phyloP scores from a whole-genome alignment of 352 stramenopile species.

The Globisporangium ultimum region DNA sequence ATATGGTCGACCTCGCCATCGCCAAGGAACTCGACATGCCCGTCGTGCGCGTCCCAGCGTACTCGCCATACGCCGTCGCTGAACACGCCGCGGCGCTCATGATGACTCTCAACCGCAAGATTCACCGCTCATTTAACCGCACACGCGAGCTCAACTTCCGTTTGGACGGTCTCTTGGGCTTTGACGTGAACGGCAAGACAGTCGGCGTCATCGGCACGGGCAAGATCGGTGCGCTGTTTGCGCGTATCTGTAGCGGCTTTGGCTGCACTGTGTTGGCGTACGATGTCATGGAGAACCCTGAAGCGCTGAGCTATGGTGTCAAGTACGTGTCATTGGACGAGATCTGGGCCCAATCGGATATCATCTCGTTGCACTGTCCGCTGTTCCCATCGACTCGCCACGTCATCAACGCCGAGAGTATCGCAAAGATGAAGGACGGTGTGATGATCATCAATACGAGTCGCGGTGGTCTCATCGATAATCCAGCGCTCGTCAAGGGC shows the following conservation, averaged over 20 bases:
- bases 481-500: slow-evolving; percentile 67
- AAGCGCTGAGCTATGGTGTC: slow-evolving; percentile 37
- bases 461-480: slow-evolving; percentile 86
- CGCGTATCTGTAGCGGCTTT: slow-evolving; percentile 34
- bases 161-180: slow-evolving; percentile 51
- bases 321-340: slow-evolving; percentile 64
- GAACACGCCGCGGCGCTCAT: no score
- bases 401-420: slow-evolving; percentile 76
- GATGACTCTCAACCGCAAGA: slow-evolving; percentile 81
- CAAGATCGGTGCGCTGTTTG: slow-evolving; percentile 53
- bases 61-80: no score
- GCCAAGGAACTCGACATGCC: no score
- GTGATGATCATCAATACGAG: slow-evolving; percentile 92
- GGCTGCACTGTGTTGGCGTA: slow-evolving; percentile 41
- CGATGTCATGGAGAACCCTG: slow-evolving; percentile 21
- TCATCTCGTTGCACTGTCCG: slow-evolving; percentile 88
- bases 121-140: slow-evolving; percentile 71
- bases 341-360: slow-evolving; percentile 65
- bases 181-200: slow-evolving; percentile 71
- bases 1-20: no score
- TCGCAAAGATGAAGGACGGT: slow-evolving; percentile 85
- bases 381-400: slow-evolving; percentile 81
- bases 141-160: slow-evolving; percentile 77
- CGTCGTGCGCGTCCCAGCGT: no score
- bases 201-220: slow-evolving; percentile 65